A percentile compares a stretch with the other conserved stretches of the same genome.
Conservation (phyloP, 495 filamentous ascomycete species). For the Penicillium pancosmium region DNA sequence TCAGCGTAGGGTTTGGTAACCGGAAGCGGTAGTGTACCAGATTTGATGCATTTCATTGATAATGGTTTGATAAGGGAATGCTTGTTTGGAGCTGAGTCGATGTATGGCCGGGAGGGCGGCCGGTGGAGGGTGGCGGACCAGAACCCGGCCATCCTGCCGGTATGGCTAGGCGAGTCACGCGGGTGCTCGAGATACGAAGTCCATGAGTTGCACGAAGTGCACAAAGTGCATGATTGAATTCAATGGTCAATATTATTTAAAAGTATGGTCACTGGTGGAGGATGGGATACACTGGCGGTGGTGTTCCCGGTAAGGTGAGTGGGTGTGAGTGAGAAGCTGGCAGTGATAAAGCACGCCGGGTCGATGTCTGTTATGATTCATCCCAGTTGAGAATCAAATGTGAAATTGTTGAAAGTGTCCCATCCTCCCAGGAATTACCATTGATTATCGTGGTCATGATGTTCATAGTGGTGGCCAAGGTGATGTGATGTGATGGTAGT, state of each 20-base stretch:
- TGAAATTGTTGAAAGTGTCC: too few species aligned
- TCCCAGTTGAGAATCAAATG: too few species aligned
- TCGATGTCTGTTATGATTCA: background rate
- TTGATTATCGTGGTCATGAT: too few species aligned
- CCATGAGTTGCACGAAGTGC: background rate
- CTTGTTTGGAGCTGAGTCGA: constrained; percentile 4
- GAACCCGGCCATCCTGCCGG: constrained; percentile 4
- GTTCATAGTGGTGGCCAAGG: too few species aligned
- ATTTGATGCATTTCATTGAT: constrained; percentile 1
- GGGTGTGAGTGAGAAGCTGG: background rate
- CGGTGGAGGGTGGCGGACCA: constrained; percentile 6
- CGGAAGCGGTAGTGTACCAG: background rate
- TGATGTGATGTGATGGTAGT: background rate
- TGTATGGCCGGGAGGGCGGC: constrained; percentile 19
- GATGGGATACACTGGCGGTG: background rate
- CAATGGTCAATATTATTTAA: background rate
- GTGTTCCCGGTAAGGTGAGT: background rate
- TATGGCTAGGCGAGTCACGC: background rate
- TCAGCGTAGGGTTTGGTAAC: constrained; percentile 1
- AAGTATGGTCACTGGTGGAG: background rate
- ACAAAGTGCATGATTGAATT: background rate
- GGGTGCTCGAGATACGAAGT: background rate
- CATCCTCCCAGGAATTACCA: too few species aligned
- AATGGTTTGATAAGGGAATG: constrained; percentile 12
- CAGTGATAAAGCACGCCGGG: background rate